Base-by-base conservation (phyloP, 805 yeast genomes). In the Starmerella stellata region DNA sequence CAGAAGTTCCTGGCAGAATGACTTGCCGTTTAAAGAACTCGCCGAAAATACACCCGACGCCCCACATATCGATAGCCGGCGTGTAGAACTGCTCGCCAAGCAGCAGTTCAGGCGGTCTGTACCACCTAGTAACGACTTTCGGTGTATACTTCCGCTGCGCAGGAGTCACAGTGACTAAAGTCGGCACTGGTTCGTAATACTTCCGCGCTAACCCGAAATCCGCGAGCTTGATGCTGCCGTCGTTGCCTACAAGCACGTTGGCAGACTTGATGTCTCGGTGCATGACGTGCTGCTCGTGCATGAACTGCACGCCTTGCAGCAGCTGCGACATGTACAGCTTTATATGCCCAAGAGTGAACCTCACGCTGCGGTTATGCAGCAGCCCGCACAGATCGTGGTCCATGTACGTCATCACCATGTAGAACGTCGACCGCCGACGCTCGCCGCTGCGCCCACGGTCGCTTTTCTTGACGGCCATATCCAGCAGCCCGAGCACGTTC, bases 181-280 rank as follows among this genome's bases (percentile, higher is more conserved):
- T 62, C 1, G 92, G 92, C 1, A 65, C 61, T 3, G 61, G 55
- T 1, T 83, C 92, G 40, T 65, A 68, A 54, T 73, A 79, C 16
- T 65, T 56, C 45, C 96, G 65, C 1, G 96, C 96, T 28, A 90
- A 63, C 1, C 99, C 98, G 56, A 90, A 92, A 60, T 90, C 99
- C 2, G 95, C 98, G 35, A 90, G 72, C 52, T 87, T 87, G 29
- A 92, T 64, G 7, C 72, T 61, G 1, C 98, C 98, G 37, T 65
- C 61, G 38, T 65, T 69, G 51, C 78, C 85, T 7, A 90, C 67
- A 29, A 90, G 66, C 25, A 90, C 78, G 52, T 90, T 90, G n/a
- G 98, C 94, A 0, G 96, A 83, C 57, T 90, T 90, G 42, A 90
- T 80, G 53, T 90, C 99, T 41, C 99, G 68, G 56, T 90, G 99